These are phyloP conservation scores for Exsudoporus floridanus DNA, from an alignment of 1,284 basidiomycete genomes.

Conservation along the genomic window DNA sequence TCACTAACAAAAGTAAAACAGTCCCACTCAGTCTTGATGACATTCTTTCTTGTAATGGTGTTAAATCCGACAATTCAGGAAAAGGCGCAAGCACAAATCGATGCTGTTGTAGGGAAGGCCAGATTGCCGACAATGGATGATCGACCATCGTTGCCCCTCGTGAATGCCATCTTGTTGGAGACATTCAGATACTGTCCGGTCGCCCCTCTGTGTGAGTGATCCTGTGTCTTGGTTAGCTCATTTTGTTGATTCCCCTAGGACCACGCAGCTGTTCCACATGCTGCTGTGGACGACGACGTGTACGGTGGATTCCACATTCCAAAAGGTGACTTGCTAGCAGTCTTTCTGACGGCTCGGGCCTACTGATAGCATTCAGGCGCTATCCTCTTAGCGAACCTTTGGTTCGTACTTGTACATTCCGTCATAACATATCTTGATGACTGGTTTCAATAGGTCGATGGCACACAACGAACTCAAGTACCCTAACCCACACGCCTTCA, in stretches of 20 bases:
- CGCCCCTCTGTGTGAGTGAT: constrained; percentile 3
- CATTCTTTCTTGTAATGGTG: constrained; percentile 21
- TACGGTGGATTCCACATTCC: too few relatives aligned
- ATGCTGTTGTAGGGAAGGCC: constrained; percentile 10
- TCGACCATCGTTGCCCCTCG: constrained; percentile 15
- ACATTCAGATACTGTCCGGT: constrained; percentile 1
- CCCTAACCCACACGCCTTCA: constrained; percentile 5
- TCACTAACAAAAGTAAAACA: background rate
- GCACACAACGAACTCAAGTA: constrained; percentile 10
- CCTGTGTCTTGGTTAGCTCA: too few relatives aligned
- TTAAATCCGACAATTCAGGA: constrained; percentile 11
- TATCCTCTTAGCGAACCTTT: constrained; percentile 6
- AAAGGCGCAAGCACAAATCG: constrained; percentile 16
- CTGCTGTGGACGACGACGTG: too few relatives aligned
- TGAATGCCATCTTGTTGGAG: constrained; percentile 18
- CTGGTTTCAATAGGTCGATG: constrained; percentile 6
- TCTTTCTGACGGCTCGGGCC: accelerated
- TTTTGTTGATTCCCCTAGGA: background rate
- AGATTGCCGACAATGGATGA: constrained; percentile 15
- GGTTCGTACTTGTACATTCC: background rate
- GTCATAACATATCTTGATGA: background rate
- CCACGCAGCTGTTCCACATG: too few relatives aligned
- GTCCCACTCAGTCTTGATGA: constrained; percentile 9
- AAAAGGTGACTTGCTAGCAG: too few relatives aligned
- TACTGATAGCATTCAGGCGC: constrained; percentile 5